Evolutionary conservation across 2,329 filamentous ascomycete species (phyloP).

Genomic region (Ophiocordyceps camponoti-rufipedis): DNA sequence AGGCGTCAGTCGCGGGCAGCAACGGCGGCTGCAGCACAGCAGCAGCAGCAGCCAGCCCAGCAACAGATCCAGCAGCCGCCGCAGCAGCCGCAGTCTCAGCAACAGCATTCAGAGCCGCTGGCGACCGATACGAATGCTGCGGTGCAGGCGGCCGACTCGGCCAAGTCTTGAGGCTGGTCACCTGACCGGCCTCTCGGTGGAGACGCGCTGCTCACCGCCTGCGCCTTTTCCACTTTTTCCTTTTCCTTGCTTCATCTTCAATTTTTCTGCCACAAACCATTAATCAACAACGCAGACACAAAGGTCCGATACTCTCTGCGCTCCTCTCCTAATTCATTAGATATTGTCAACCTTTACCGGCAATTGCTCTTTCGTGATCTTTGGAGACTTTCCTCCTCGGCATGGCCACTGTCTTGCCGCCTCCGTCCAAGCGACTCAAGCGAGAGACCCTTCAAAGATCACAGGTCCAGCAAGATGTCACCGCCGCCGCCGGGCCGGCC

Average conservation of each 20-base stretch:
- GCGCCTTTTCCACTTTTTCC: conserved; percentile 1
- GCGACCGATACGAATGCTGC: background rate
- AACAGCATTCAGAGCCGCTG: background rate
- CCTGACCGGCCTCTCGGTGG: background rate
- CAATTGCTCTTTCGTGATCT: background rate
- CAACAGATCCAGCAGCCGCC: background rate
- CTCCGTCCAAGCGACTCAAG: conserved; percentile 74
- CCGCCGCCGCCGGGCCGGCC: conserved; percentile 44
- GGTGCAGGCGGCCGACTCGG: background rate
- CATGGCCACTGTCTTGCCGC: conserved; percentile 73
- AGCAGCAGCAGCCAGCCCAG: background rate
- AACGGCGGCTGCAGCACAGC: background rate
- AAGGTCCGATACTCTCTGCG: too few relatives aligned
- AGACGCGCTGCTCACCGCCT: conserved; percentile 7
- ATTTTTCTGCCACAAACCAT: background rate
- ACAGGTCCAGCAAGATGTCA: conserved; percentile 57
- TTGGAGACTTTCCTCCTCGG: conserved; percentile 1
- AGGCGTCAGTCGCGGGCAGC: conserved; percentile 3
- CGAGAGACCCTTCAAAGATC: conserved; percentile 55
- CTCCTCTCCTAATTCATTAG: conserved; percentile 5
- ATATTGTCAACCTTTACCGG: conserved; percentile 5
- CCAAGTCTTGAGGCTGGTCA: background rate
- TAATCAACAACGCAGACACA: too few relatives aligned
- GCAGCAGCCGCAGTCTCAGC: background rate
- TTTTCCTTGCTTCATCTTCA: background rate